Base-by-base conservation (phyloP, 2,329 filamentous ascomycete species). In the Huntiella abstrusa region DNA sequence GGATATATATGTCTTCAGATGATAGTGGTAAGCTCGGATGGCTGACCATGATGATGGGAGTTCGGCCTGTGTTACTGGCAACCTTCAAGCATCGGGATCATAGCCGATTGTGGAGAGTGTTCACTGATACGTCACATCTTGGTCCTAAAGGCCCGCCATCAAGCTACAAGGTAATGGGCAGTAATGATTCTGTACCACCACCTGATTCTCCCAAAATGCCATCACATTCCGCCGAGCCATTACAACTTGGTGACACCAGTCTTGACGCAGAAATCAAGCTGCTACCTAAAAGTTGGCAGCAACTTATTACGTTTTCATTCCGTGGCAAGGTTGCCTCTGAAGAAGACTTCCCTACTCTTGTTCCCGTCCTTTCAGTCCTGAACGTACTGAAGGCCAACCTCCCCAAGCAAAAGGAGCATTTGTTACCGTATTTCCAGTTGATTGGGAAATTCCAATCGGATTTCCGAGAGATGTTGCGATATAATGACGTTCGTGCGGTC, bases 31-130 rank as follows among this genome's bases (percentile, higher is more conserved):
- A 53, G 3, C 50, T 55, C 12, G 48, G 49, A 5, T 57, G 54
- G 54, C 49, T 57, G 12, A 52, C 51, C 15, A 45, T 57, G 36
- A 51, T 52, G 48, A 50, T 55, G 45, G 54, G 55, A 7, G 43
- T 57, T 3, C 51, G 51, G 40, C 52, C 53, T 7, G 47, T 57
- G 11, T 39, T 56, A 10, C 33, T 50, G 12, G 52, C 51, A 3
- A 54, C 55, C 1, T 45, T 46, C 15, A 33, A 45, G 4, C 55
- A 53, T 19, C 48, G 50, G 13, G 44, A 50, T 4, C 33, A 53
- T 7, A 54, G 52, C 11, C 40, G 55, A 2, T 49, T 57, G 19
- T 48, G 45, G 37, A 41, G 43, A 13, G 48, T 40, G 12, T 47
- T 50, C 28, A 47, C 44, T n/a, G 44, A 33, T 32, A 47, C 48